A percentile compares a stretch with the other conserved stretches of the same genome.
Conservation (phyloP, 2,329 filamentous ascomycete species). For the Exophiala calicioides region DNA sequence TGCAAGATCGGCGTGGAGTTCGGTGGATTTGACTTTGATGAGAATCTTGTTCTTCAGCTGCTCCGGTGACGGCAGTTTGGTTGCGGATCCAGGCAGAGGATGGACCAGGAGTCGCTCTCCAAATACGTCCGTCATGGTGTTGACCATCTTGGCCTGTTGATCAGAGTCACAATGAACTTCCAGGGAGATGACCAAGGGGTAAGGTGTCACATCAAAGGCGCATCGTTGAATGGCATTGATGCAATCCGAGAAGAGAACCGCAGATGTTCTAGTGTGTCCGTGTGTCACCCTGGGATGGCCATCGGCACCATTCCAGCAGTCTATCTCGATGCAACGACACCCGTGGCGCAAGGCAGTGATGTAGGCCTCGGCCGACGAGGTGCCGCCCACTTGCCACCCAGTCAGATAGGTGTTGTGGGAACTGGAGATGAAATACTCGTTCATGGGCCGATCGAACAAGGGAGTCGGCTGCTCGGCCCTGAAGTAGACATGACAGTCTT, state of each 20-base stretch:
- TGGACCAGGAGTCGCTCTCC: slow-evolving; percentile 75
- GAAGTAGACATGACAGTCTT: slow-evolving; percentile 68
- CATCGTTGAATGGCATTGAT: slow-evolving; percentile 93
- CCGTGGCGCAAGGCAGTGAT: slow-evolving; percentile 83
- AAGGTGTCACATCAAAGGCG: slow-evolving; percentile 82
- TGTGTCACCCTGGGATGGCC: slow-evolving; percentile 88
- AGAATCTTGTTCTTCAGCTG: slow-evolving; percentile 81
- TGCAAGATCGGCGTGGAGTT: slow-evolving; percentile 53
- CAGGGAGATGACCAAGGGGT: slow-evolving; percentile 89
- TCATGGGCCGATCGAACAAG: slow-evolving; percentile 77
- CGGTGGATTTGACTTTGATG: slow-evolving; percentile 89
- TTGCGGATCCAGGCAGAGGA: slow-evolving; percentile 67
- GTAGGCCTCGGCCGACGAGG: slow-evolving; percentile 93
- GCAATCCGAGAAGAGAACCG: slow-evolving; percentile 86
- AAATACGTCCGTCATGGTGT: slow-evolving; percentile 83
- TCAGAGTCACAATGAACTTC: slow-evolving; percentile 87
- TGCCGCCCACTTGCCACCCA: slow-evolving; percentile 83
- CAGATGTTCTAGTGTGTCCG: slow-evolving; percentile 82
- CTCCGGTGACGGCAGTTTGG: slow-evolving; percentile 78
- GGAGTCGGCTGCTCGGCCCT: slow-evolving; percentile 59
- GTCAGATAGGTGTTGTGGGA: slow-evolving; percentile 98
- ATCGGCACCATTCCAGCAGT: slow-evolving; percentile 94
- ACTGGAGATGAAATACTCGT: slow-evolving; percentile 97
- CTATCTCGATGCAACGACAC: slow-evolving; percentile 93
- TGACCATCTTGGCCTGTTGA: slow-evolving; percentile 86